Percentiles rank a stretch among this genome's conserved stretches.
Conservation (phyloP, 306 rosid species). For the Cicer pinnatifidum region DNA sequence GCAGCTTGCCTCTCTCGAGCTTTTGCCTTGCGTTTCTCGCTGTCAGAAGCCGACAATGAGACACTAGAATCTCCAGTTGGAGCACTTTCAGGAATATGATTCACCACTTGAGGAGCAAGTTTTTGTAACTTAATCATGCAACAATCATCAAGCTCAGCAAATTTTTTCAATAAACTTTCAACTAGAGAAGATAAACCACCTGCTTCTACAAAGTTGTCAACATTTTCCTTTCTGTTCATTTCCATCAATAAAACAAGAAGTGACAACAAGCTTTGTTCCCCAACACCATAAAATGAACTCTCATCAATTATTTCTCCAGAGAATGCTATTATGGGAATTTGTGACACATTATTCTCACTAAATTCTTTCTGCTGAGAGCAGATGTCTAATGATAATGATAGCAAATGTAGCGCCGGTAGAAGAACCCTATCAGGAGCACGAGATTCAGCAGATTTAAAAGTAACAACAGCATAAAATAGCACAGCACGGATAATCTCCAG, state of each 20-base stretch:
- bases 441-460: constrained; percentile 67
- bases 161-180: constrained; percentile 78
- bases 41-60: constrained; percentile 60
- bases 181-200: constrained; percentile 74
- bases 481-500: constrained; percentile 83
- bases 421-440: constrained; percentile 91
- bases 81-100: constrained; percentile 53
- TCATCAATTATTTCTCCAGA: constrained; percentile 63
- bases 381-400: constrained; percentile 78
- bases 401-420: constrained; percentile 81
- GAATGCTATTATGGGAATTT: constrained; percentile 69
- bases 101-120: constrained; percentile 77
- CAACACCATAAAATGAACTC: constrained; percentile 56
- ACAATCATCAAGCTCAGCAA: constrained; percentile 73
- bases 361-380: constrained; percentile 70
- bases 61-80: constrained; percentile 53
- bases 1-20: constrained; percentile 98
- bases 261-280: constrained; percentile 81
- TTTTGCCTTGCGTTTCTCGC: constrained; percentile 91
- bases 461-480: constrained; percentile 78
- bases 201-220: constrained; percentile 59
- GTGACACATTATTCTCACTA: constrained; percentile 50
- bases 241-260: constrained; percentile 85
- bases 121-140: constrained; percentile 74
- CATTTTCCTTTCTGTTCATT: constrained; percentile 62